Base-by-base conservation (phyloP, 352 stramenopile genomes). In the Elongisporangium prolatum region DNA sequence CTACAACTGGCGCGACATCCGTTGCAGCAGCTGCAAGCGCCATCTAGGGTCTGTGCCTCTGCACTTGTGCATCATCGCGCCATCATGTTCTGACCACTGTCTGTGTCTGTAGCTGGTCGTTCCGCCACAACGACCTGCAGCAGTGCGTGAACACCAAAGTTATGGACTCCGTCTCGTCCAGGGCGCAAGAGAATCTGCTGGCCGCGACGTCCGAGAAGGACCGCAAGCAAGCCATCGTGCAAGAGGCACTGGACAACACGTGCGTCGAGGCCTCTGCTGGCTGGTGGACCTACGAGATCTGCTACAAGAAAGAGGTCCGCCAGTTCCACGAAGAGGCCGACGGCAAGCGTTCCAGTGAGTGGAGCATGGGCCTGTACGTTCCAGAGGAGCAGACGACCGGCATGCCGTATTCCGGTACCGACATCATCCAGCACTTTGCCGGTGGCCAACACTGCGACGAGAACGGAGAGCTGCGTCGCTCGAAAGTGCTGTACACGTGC, bases 211-310 rank as follows among this genome's bases (percentile, higher is more conserved):
- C 62, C 0, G 69, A 84, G 51, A 52, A 67, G 21, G 59, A 79
- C 25, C 57, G 65, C 21, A 80, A 77, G 38, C 58, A 61, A 13
- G 62, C 73, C 40, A 74, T 87, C 16, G 80, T 90, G 16, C 69
- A 70, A 9, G 65, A 77, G 16, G 80, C 74, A 44, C 63, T 89
- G 9, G 66, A 77, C n/a, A 71, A 72, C 11, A 67, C 74, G 18
- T 93, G 86, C 59, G 21, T 93, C n/a, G 65, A 77, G 34, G 74
- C 82, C 40, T 72, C 65, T 22, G 64, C 72, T 18, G 84, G 80
- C 6, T 95, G 86, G 86, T 95, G 86, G 86, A 85, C 81, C n/a
- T 95, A 95, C 60, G 67, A 93, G 57, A 59, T 93, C 2, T 95
- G 84, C 71, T 93, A 93, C 71, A 65, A 74, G 56, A 75, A 83